Percentiles rank a stretch among this genome's conserved stretches.
Evolutionary conservation across 768 basidiomycete genomes (phyloP).

Genomic region (Termitomyces sp.): DNA sequence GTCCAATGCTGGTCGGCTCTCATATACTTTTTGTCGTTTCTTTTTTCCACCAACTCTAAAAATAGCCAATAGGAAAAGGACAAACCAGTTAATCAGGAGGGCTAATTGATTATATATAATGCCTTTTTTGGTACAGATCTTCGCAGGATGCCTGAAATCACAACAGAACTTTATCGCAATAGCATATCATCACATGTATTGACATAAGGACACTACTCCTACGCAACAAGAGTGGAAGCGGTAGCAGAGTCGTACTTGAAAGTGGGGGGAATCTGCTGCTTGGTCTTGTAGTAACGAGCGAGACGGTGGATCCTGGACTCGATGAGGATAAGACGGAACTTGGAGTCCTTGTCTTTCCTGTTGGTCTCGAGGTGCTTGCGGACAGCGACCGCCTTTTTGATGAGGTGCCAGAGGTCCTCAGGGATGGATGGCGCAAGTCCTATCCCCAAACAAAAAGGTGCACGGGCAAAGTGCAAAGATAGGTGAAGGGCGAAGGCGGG

Average conservation of each 20-base stretch:
- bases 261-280: conserved; percentile 94
- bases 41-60: too few species aligned
- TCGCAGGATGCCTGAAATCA: too few species aligned
- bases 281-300: conserved; percentile 97
- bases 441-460: conserved; percentile 56
- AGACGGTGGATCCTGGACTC: conserved; percentile 98
- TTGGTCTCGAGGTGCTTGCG: conserved; percentile 98
- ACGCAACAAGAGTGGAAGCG: conserved; percentile 87
- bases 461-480: conserved; percentile 10
- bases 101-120: too few species aligned
- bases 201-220: conserved; percentile 15
- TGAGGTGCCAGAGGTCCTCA: conserved; percentile 98
- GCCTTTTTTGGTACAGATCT: too few species aligned
- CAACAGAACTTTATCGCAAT: too few species aligned
- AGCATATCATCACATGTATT: too few species aligned
- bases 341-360: conserved; percentile 99
- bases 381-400: conserved; percentile 99
- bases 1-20: too few species aligned
- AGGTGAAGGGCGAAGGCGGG: conserved; percentile 9
- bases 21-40: too few species aligned
- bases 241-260: conserved; percentile 99
- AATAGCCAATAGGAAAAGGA: too few species aligned
- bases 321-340: conserved; percentile 92
- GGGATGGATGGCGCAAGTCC: conserved; percentile 97
- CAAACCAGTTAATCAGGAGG: too few species aligned